These are phyloP conservation scores for Cercospora sojina DNA, from an alignment of 2,329 filamentous ascomycete species.

Conservation along the genomic window DNA sequence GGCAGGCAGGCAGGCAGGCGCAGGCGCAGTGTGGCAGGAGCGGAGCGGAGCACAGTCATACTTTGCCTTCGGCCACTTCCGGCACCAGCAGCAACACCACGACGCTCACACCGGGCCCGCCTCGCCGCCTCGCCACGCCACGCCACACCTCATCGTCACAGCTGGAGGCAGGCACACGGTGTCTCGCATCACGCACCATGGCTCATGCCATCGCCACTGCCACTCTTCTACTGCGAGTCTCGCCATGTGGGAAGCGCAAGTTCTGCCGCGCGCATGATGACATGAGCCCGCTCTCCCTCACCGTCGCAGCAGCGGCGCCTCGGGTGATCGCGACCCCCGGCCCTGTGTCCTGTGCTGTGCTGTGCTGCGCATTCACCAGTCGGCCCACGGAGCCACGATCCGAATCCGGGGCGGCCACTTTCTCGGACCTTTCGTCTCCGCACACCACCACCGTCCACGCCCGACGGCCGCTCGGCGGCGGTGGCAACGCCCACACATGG, in stretches of 20 bases:
- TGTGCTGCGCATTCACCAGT: background rate
- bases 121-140: background rate
- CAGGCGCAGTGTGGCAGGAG: background rate
- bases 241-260: background rate
- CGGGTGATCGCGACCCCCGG: background rate
- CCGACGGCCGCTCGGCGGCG: background rate
- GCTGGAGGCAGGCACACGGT: background rate
- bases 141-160: background rate
- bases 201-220: no score
- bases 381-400: background rate
- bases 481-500: background rate
- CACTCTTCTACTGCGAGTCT: no score
- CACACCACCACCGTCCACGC: background rate
- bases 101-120: background rate
- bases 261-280: background rate
- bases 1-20: conserved; percentile 1
- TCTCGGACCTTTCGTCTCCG: background rate
- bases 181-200: background rate
- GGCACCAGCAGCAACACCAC: background rate
- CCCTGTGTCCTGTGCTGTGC: background rate
- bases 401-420: conserved; percentile 3
- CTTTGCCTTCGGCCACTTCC: conserved; percentile 1
- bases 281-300: background rate
- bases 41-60: conserved; percentile 4
- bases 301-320: conserved; percentile 1